Conservation (phyloP, 164 flowering plant genomes). For the Macadamia integrifolia region DNA sequence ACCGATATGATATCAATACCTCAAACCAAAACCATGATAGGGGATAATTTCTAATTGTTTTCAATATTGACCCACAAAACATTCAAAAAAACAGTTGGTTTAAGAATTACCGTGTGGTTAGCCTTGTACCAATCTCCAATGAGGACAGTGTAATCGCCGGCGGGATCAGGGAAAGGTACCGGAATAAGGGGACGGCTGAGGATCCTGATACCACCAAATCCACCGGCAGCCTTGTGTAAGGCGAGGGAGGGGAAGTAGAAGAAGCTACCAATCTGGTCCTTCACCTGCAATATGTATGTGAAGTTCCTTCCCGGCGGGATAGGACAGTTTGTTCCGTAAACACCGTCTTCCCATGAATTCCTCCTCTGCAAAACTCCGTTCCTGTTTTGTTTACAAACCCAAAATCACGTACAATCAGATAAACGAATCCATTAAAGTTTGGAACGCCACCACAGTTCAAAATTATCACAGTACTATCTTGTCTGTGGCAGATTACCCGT, state of each 20-base stretch:
- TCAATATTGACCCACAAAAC: no score
- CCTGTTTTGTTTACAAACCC: conserved; percentile 27
- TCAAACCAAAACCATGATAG: no score
- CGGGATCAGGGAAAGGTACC: conserved; percentile 43
- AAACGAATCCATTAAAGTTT: no score
- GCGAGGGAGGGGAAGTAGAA: conserved; percentile 75
- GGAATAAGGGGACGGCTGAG: conserved; percentile 67
- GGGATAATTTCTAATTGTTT: no score
- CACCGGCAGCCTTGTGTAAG: conserved; percentile 87
- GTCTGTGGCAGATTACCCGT: no score
- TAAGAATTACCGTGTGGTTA: conserved; percentile 41
- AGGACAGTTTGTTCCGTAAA: conserved; percentile 81
- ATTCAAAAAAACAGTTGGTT: no score
- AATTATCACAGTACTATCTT: no score
- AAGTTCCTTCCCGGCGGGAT: conserved; percentile 80
- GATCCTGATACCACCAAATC: conserved; percentile 64
- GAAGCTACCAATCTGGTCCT: conserved; percentile 87
- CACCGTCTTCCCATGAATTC: conserved; percentile 82
- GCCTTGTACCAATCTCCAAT: conserved; percentile 77
- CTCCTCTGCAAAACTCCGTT: conserved; percentile 78
- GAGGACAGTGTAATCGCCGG: conserved; percentile 59
- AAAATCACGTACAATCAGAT: no score
- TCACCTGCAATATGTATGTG: conserved; percentile 70
- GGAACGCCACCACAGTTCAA: no score
- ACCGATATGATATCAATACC: no score